A percentile compares a stretch with the other conserved stretches of the same genome.
phyloP scores from a whole-genome alignment of 2,329 filamentous ascomycete species.

The Colletotrichum orchidophilum region DNA sequence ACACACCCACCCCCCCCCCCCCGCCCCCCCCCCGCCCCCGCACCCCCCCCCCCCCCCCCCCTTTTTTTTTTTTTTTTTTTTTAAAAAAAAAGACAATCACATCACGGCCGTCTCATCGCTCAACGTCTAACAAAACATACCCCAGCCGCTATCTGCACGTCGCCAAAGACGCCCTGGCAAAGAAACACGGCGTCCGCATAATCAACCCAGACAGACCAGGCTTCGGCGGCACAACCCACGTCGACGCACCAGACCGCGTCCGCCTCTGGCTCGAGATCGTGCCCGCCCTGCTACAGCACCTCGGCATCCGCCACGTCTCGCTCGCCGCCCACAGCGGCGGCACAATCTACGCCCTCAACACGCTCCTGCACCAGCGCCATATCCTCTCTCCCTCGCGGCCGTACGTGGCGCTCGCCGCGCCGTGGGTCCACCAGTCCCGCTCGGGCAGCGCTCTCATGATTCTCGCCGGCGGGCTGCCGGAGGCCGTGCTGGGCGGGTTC shows the following conservation, averaged over 20 bases:
- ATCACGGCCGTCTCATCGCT: background rate
- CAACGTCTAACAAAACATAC: background rate
- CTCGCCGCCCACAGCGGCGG: conserved; percentile 44
- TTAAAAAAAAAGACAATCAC: background rate
- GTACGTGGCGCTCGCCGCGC: conserved; percentile 42
- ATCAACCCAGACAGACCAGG: conserved; percentile 47
- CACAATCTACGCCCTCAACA: conserved; percentile 43
- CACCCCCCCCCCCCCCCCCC: too few species aligned
- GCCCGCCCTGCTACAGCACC: conserved; percentile 44
- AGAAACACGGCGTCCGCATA: conserved; percentile 43
- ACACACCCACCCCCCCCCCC: too few species aligned
- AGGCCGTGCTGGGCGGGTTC: conserved; percentile 31
- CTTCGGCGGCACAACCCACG: conserved; percentile 44
- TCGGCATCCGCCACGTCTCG: conserved; percentile 42
- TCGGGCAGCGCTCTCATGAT: conserved; percentile 36
- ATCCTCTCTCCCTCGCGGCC: conserved; percentile 38
- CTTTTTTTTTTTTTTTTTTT: too few species aligned
- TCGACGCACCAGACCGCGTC: conserved; percentile 35
- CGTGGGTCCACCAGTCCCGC: conserved; percentile 43
- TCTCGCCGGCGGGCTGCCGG: conserved; percentile 37
- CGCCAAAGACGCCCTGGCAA: conserved; percentile 45
- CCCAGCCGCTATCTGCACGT: conserved; percentile 37
- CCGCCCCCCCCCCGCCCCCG: too few species aligned
- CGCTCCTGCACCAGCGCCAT: conserved; percentile 41
- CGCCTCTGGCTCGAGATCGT: conserved; percentile 42